Evolutionary conservation across 1,284 basidiomycete species (phyloP).

Genomic region (Austropuccinia psidii): DNA sequence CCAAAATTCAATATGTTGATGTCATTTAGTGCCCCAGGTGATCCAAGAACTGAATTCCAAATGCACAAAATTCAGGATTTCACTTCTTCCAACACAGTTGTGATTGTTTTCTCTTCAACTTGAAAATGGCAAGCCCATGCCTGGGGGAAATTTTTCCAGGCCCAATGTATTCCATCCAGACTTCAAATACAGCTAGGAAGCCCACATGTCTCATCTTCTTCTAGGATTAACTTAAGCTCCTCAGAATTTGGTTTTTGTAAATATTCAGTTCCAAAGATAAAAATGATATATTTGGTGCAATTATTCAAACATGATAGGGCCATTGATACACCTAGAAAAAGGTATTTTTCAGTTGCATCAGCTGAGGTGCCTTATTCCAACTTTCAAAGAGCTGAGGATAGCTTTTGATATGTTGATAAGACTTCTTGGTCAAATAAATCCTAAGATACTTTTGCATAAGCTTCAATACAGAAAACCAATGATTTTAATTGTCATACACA

Average conservation of each 20-base stretch:
- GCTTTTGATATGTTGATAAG: not conserved
- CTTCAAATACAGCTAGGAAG: not conserved
- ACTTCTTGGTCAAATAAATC: too few relatives aligned
- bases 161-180: slow-evolving; percentile 1
- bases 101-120: not conserved
- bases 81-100: not conserved
- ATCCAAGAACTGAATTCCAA: not conserved
- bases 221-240: not conserved
- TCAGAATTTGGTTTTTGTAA: not conserved
- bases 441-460: too few relatives aligned
- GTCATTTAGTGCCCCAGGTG: not conserved
- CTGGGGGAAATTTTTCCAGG: not conserved
- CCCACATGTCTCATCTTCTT: not conserved
- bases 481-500: too few relatives aligned
- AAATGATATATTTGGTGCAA: not conserved
- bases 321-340: not conserved
- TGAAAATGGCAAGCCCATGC: slow-evolving; percentile 2
- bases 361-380: not conserved
- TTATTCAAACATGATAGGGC: not conserved
- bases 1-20: not conserved
- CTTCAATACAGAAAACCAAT: too few relatives aligned
- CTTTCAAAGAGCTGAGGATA: not conserved
- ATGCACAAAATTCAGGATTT: not conserved
- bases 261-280: not conserved
- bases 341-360: slow-evolving; percentile 2